Conservation (phyloP, 306 rosid species). For the Delonix regia region DNA sequence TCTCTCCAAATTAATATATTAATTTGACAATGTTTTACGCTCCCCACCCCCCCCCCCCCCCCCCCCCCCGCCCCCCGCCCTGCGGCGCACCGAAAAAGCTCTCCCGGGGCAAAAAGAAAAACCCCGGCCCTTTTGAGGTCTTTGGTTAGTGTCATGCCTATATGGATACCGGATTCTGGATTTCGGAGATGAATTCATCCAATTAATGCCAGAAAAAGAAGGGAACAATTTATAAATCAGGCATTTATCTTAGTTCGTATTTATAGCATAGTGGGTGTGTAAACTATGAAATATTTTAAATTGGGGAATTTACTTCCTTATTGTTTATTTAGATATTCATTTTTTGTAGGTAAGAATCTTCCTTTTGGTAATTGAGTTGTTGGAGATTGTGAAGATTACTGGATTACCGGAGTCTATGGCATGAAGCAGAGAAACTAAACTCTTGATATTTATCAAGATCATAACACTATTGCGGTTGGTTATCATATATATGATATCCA, state of each 20-base stretch:
- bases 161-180: constrained; percentile 37
- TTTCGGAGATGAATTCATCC: constrained; percentile 14
- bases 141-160: constrained; percentile 2
- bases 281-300: not conserved
- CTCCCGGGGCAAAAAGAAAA: too few species aligned
- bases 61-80: too few species aligned
- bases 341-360: constrained; percentile 31
- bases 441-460: constrained; percentile 9
- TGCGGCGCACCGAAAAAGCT: too few species aligned
- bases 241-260: constrained; percentile 23
- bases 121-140: too few species aligned
- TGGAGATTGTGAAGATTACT: constrained; percentile 12
- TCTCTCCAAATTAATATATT: constrained; percentile 18
- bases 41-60: too few species aligned
- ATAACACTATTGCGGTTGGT: not conserved
- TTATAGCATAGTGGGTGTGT: constrained; percentile 9
- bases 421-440: constrained; percentile 18
- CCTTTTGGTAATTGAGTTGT: constrained; percentile 20
- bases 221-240: constrained; percentile 25
- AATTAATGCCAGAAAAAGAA: constrained; percentile 12
- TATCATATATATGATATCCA: constrained; percentile 18
- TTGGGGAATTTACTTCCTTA: constrained; percentile 21
- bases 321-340: constrained; percentile 6
- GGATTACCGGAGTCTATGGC: constrained; percentile 29
- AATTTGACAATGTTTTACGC: too few species aligned